A percentile compares a stretch with the other conserved stretches of the same genome.
These are phyloP conservation scores for Hanseniaspora meyeri DNA, from an alignment of 805 yeast genomes.

Conservation along the genomic window DNA sequence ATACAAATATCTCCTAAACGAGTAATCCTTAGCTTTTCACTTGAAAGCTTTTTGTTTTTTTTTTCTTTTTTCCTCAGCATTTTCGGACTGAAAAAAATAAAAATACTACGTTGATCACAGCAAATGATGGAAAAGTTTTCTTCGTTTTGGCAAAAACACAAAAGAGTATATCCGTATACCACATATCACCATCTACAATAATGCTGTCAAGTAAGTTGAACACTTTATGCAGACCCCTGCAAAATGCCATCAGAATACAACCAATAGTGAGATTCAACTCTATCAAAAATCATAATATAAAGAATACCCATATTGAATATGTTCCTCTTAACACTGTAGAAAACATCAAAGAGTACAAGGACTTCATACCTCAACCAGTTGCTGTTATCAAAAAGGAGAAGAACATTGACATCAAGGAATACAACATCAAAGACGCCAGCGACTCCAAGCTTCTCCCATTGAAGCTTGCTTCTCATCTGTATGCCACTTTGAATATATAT, in stretches of 20 bases:
- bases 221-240: neutral
- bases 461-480: slow-evolving; percentile 55
- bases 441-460: slow-evolving; percentile 23
- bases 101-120: too few relatives aligned
- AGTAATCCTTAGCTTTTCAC: neutral
- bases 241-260: neutral
- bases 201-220: neutral
- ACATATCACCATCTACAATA: neutral
- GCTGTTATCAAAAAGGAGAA: neutral
- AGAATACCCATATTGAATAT: slow-evolving; percentile 4
- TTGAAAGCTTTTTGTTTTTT: neutral
- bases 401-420: neutral
- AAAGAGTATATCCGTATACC: neutral
- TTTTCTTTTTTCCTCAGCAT: neutral
- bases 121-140: neutral
- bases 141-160: neutral
- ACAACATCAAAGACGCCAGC: neutral
- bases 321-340: neutral
- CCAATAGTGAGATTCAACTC: neutral
- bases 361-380: slow-evolving; percentile 7
- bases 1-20: neutral
- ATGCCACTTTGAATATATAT: slow-evolving; percentile 73
- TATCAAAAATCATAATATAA: neutral
- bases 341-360: neutral
- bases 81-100: too few relatives aligned